Conservation (phyloP, 306 rosid species). For the Adenanthera pavonina region DNA sequence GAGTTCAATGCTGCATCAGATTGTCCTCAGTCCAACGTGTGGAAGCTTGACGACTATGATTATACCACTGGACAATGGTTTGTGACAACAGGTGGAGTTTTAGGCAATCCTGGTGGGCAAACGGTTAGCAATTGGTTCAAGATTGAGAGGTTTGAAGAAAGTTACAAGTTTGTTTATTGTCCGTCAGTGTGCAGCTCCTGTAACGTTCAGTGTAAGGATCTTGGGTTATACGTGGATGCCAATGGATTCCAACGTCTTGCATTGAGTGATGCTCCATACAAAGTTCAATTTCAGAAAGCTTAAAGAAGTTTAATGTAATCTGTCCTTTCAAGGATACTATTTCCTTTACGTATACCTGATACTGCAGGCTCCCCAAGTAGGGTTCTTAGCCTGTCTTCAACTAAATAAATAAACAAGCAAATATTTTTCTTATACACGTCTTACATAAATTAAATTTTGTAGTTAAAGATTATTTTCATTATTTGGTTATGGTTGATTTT, state of each 20-base stretch:
- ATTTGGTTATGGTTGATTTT: too few relatives aligned
- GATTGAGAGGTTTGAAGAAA: constrained; percentile 47
- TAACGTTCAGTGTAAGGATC: constrained; percentile 54
- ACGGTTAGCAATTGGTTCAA: too few relatives aligned
- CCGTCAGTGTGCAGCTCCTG: constrained; percentile 56
- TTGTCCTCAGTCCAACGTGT: constrained; percentile 47
- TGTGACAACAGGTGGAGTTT: constrained; percentile 43
- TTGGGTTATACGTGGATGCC: constrained; percentile 28
- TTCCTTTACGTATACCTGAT: too few relatives aligned
- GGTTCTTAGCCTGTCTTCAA: too few relatives aligned
- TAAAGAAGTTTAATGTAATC: background rate
- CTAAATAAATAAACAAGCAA: too few relatives aligned
- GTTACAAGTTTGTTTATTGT: constrained; percentile 58
- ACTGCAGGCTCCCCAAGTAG: too few relatives aligned
- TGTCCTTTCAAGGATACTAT: background rate
- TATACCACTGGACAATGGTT: constrained; percentile 27
- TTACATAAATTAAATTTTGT: too few relatives aligned
- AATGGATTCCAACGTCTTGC: constrained; percentile 31
- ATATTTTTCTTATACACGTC: too few relatives aligned
- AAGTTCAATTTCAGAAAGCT: background rate
- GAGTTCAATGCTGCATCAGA: constrained; percentile 27
- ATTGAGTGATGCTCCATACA: constrained; percentile 24
- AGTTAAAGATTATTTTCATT: too few relatives aligned
- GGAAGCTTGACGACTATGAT: constrained; percentile 48
- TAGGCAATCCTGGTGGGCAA: constrained; percentile 54